Base-by-base conservation (phyloP, 2,329 filamentous ascomycete species). In the Hymenoscyphus infarciens region DNA sequence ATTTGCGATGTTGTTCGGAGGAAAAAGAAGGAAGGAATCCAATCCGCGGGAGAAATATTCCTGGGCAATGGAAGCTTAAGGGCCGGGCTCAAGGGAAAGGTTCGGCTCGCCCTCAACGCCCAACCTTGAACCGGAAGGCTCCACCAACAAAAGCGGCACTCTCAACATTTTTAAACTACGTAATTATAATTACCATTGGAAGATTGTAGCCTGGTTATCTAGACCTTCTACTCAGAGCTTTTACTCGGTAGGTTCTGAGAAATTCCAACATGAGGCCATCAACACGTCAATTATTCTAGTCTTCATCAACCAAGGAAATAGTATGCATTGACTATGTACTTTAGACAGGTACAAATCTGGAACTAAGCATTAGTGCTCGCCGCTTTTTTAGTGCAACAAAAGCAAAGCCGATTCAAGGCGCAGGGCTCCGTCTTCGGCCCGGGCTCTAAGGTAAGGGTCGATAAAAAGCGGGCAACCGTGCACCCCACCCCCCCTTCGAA, bases 1-100 rank as follows among this genome's bases (percentile, higher is more conserved):
- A 72, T 69, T 64, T 53, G 61, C 66, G 67, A 53, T 56, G 64
- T 62, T 68, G 69, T 67, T 71, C 70, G 71, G 52, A 55, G 29
- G 42, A 11, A 49, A 22, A 49, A 22, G n/a, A 49, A 49, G 42
- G 19, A 11, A 22, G 42, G 3, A 19, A 8, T 10, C 2, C n/a
- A 19, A 45, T 19, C 42, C 42, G 42, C 19, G 42, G 42, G 42
- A 49, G 42, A 49, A 49, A 49, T 49, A 49, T 49, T 49, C 42
- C 16, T 19, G 16, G 39, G 6, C 25, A 27, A 27, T 6, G 16
- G 11, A 42, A 11, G 42, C 42, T 49, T 49, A 22, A 22, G 10
- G 42, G 42, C 42, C 42, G n/a, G 42, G 42, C n/a, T 22, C 42
- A 22, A 11, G 25, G 25, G 25, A 27, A 27, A 27, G 25, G 25